These are phyloP conservation scores for Acacia acuminata DNA, from an alignment of 306 rosid genomes.

Conservation along the genomic window DNA sequence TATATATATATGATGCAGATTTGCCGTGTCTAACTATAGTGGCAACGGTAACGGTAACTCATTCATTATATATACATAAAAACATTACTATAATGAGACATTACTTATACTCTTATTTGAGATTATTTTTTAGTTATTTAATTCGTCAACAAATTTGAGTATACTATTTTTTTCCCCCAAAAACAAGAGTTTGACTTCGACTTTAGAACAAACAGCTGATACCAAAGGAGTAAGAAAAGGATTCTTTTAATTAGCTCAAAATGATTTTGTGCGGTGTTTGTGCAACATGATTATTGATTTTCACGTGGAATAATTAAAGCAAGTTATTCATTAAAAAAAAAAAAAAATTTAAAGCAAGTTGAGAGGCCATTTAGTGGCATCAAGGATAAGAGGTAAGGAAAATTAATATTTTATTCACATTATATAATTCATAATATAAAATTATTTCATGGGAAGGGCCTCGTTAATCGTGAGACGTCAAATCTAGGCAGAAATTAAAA, in stretches of 20 bases:
- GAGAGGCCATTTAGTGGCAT: background rate
- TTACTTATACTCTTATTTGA: background rate
- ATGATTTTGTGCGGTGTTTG: background rate
- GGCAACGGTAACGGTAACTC: too few relatives aligned
- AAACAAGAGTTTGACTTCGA: background rate
- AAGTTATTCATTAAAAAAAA: background rate
- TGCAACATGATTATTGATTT: conserved; percentile 5
- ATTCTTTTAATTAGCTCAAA: background rate
- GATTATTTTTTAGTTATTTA: background rate
- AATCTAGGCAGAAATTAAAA: background rate
- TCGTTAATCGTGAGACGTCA: background rate
- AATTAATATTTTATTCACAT: background rate
- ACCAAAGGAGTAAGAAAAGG: background rate
- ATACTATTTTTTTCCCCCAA: background rate
- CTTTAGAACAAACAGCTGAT: background rate
- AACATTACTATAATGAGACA: background rate
- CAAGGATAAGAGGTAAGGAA: background rate
- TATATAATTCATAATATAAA: background rate
- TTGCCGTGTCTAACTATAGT: too few relatives aligned
- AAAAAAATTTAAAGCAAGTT: background rate
- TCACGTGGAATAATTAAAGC: conserved; percentile 10
- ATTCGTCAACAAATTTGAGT: background rate
- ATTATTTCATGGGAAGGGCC: background rate
- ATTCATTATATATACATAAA: background rate
- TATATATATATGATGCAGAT: too few relatives aligned